Percentiles rank a stretch among this genome's conserved stretches.
Evolutionary conservation across 1,284 basidiomycete species (phyloP).

Genomic region (Puccinia coronata): DNA sequence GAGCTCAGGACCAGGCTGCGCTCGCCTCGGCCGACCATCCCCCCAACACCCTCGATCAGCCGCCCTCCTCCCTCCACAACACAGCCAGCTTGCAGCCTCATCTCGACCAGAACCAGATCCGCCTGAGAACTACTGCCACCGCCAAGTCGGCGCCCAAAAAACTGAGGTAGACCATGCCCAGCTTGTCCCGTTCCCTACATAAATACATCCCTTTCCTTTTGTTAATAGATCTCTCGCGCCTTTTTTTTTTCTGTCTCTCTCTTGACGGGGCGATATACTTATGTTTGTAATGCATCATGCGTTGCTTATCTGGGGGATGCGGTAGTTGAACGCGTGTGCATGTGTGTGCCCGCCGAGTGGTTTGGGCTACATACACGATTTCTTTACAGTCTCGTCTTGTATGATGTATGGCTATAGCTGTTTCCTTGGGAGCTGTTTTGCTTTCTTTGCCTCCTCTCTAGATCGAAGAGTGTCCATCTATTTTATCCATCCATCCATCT

Average conservation of each 20-base stretch:
- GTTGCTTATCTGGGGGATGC: neutral
- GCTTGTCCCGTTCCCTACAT: no score
- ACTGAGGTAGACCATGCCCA: constrained; percentile 12
- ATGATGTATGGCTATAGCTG: neutral
- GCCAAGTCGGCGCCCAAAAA: neutral
- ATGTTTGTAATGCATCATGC: neutral
- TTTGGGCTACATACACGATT: no score
- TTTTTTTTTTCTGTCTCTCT: neutral
- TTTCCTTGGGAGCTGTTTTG: neutral
- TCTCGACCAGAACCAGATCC: neutral
- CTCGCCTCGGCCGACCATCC: no score
- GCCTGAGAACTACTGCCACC: neutral
- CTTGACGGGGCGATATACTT: neutral
- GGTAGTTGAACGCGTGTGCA: neutral
- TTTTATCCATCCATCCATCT: constrained; percentile 5
- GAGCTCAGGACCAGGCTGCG: constrained; percentile 41
- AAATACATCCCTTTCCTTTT: no score
- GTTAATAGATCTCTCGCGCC: neutral
- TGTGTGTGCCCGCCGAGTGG: no score
- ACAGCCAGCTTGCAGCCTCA: neutral
- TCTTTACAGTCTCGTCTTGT: no score
- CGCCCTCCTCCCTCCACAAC: no score
- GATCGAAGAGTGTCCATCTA: neutral
- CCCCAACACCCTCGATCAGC: no score
- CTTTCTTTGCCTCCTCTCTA: neutral